A percentile compares a stretch with the other conserved stretches of the same genome.
These are phyloP conservation scores for Puccinellia tenuiflora DNA, from an alignment of 176 grass and related monocot genomes.

Conservation along the genomic window DNA sequence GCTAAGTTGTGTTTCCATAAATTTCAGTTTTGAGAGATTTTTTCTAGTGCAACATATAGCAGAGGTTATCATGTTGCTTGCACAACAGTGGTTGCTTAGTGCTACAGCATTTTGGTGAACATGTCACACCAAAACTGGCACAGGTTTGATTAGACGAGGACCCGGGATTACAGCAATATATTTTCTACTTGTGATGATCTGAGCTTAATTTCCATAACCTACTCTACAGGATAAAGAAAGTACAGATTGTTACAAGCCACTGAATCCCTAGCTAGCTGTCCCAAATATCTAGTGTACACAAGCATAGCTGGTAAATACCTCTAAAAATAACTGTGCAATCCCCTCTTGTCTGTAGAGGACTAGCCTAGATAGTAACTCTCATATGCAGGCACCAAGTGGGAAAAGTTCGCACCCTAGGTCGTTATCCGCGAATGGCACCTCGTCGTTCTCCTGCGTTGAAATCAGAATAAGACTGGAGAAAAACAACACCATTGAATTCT, in stretches of 20 bases:
- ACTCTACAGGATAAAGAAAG: conserved; percentile 5
- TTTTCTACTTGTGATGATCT: conserved; percentile 12
- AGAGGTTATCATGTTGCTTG: not conserved
- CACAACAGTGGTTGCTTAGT: not conserved
- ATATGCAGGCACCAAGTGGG: conserved; percentile 85
- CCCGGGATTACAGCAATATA: conserved; percentile 1
- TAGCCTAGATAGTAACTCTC: conserved; percentile 26
- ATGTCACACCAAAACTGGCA: not conserved
- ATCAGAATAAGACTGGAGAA: not conserved
- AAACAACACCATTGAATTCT: no score
- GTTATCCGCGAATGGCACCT: conserved; percentile 39
- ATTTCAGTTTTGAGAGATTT: not conserved
- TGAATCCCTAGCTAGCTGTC: conserved; percentile 16
- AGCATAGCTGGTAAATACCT: not conserved
- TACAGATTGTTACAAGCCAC: conserved; percentile 23
- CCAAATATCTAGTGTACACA: conserved; percentile 29
- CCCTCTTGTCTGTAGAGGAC: not conserved
- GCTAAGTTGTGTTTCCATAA: not conserved
- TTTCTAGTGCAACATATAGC: not conserved
- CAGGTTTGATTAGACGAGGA: not conserved
- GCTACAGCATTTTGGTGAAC: not conserved
- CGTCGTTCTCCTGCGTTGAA: not conserved
- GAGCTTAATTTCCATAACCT: conserved; percentile 17
- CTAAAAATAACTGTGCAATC: conserved; percentile 17
- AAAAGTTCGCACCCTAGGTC: conserved; percentile 80